A percentile compares a stretch with the other conserved stretches of the same genome.
Conservation (phyloP, 2,329 filamentous ascomycete genomes). For the Sarocladiaceae sp. region DNA sequence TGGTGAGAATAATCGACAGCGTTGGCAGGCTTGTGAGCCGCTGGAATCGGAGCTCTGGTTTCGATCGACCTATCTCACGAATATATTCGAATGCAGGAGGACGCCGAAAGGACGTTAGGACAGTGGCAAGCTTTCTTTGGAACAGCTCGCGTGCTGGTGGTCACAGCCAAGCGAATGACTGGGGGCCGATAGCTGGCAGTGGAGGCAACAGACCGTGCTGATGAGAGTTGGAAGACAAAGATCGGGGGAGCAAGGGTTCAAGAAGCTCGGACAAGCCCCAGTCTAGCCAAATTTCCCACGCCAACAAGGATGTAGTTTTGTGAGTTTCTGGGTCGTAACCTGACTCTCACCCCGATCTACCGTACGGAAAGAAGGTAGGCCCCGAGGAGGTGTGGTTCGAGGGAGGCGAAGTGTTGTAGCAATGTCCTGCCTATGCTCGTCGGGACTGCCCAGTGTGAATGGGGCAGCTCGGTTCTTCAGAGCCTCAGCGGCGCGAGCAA, state of each 20-base stretch:
- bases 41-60: no score
- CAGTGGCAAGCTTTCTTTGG: no score
- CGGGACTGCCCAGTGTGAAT: neutral
- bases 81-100: no score
- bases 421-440: neutral
- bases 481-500: no score
- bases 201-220: neutral
- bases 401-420: conserved; percentile 6
- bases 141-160: no score
- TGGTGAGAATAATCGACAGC: conserved; percentile 4
- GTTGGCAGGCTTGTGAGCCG: no score
- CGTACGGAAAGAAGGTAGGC: neutral
- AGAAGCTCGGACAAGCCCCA: neutral
- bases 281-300: neutral
- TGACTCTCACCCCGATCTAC: neutral
- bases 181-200: neutral
- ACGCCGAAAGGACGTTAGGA: no score
- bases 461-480: no score
- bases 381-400: neutral
- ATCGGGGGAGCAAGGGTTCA: neutral
- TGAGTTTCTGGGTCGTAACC: neutral
- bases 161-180: no score
- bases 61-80: no score
- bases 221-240: neutral
- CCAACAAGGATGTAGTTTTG: neutral